Conservation (phyloP, 345 rosid species). For the Ricinus communis region DNA sequence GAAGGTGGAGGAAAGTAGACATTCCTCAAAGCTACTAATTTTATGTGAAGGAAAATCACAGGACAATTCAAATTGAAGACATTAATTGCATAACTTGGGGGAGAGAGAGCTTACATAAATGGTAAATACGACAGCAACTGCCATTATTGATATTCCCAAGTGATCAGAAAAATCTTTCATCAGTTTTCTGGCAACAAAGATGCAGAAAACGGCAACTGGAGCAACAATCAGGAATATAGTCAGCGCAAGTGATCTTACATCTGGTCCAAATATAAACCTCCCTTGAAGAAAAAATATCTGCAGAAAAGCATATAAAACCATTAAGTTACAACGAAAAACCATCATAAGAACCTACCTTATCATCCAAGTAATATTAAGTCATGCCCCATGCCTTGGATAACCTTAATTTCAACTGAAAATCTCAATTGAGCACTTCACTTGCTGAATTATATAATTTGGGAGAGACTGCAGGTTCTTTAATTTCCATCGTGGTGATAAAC, state of each 20-base stretch:
- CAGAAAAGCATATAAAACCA: conserved; percentile 18
- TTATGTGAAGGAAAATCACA: not conserved
- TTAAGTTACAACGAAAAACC: conserved; percentile 6
- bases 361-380: not conserved
- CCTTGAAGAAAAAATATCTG: conserved; percentile 77
- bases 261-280: conserved; percentile 93
- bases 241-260: conserved; percentile 64
- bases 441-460: conserved; percentile 1
- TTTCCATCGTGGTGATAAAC: conserved; percentile 4
- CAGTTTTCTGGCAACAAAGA: conserved; percentile 66
- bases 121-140: conserved; percentile 45
- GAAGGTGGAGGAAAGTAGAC: not conserved
- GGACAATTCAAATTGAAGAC: not conserved
- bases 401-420: not conserved
- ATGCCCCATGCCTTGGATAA: not conserved
- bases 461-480: not conserved
- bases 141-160: conserved; percentile 60
- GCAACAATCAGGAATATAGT: conserved; percentile 64
- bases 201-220: conserved; percentile 73
- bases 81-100: not conserved
- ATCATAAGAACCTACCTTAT: not conserved
- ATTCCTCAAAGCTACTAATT: not conserved
- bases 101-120: conserved; percentile 52
- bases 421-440: not conserved
- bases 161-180: conserved; percentile 65